Base-by-base conservation (phyloP, 306 rosid genomes). In the Cucurbita argyrosperma region DNA sequence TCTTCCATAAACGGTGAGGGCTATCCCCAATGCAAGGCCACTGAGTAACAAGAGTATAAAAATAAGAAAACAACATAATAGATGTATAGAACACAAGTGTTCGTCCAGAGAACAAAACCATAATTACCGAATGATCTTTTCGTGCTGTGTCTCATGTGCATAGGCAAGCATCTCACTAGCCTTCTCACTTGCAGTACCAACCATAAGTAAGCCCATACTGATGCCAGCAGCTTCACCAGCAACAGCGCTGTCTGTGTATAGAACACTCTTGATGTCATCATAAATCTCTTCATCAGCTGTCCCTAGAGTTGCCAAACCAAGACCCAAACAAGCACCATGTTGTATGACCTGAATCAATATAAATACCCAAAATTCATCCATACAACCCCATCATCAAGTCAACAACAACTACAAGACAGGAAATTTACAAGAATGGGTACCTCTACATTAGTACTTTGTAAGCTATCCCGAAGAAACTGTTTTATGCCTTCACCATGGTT, bases 201-300 rank as follows among this genome's bases (percentile, higher is more conserved):
- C 98, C 97, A 94, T 88, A 70, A 94, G 97, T 76, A 94, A 88
- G 42, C 98, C 98, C 98, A 94, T 86, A 80, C 97, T 89, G 70
- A 94, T 88, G 30, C 98, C 98, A 76, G 98, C 98, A 78, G 97
- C 98, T 80, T 90, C 97, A 5, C 98, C 97, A 46, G 98, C 98
- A 77, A 94, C 97, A 37, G 98, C 96, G 83, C 96, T 89, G 85
- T 94, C 98, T 10, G 97, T 89, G 80, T 88, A 90, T 21, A 94
- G 97, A 74, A 85, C 97, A 67, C 72, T 89, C 81, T 90, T 90
- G 16, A 90, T 88, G 81, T 90, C 96, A 71, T 94, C 97, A 74
- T 86, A 94, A 42, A 94, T 87, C 39, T 89, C 96, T 82, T 88
- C 95, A 79, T 94, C 96, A 60, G 98, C 98, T 51, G 98, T 94